Evolutionary conservation across 2,329 filamentous ascomycete genomes (phyloP).

Genomic region (Arthroderma uncinatum): DNA sequence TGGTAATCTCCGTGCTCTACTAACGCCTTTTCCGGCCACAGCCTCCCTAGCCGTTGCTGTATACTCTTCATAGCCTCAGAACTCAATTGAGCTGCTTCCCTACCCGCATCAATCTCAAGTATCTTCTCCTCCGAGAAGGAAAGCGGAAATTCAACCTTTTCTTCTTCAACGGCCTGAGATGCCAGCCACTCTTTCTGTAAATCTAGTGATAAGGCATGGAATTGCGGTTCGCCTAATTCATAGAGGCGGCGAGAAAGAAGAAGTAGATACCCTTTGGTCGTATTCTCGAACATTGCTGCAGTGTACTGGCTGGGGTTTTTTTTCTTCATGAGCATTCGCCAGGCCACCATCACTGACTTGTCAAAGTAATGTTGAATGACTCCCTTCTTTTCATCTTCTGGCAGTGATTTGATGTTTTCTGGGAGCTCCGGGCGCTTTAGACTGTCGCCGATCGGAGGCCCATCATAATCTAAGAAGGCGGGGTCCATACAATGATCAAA

Average conservation of each 20-base stretch:
- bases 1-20: slow-evolving; percentile 10
- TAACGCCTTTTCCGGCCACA: slow-evolving; percentile 13
- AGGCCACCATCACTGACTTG: slow-evolving; percentile 10
- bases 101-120: slow-evolving; percentile 7
- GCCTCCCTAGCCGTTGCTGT: slow-evolving; percentile 4
- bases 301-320: slow-evolving; percentile 9
- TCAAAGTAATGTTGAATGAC: background rate
- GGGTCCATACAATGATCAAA: slow-evolving; percentile 17
- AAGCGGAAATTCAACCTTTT: slow-evolving; percentile 4
- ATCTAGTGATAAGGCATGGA: slow-evolving; percentile 8
- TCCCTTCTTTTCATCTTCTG: slow-evolving; percentile 5
- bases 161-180: background rate
- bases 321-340: slow-evolving; percentile 10
- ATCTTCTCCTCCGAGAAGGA: slow-evolving; percentile 3
- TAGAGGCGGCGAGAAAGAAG: slow-evolving; percentile 8
- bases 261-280: slow-evolving; percentile 6
- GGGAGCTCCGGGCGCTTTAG: slow-evolving; percentile 14
- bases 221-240: slow-evolving; percentile 10
- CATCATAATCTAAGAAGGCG: slow-evolving; percentile 18
- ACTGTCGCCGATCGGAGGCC: slow-evolving; percentile 22
- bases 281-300: slow-evolving; percentile 9
- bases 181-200: slow-evolving; percentile 4
- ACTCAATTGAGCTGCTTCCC: slow-evolving; percentile 4
- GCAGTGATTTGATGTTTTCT: slow-evolving; percentile 5
- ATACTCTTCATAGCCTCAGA: slow-evolving; percentile 10